phyloP scores from a whole-genome alignment of 2,329 filamentous ascomycete species.

The Botryotinia calthae region DNA sequence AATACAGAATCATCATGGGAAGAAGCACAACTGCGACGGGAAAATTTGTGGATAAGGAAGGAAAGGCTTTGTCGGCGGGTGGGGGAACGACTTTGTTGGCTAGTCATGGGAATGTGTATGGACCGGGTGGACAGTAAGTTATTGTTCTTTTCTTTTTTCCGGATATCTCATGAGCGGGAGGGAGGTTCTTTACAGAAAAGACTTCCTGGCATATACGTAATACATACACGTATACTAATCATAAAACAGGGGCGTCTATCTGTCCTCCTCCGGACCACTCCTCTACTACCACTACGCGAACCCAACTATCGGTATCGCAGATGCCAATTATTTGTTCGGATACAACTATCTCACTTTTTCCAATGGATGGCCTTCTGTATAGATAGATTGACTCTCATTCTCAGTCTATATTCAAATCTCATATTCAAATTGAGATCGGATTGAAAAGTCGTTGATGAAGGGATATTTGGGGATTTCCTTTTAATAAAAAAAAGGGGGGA shows the following conservation, averaged over 20 bases:
- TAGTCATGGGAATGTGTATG: slow-evolving; percentile 60
- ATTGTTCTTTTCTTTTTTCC: not conserved
- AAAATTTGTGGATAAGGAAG: slow-evolving; percentile 55
- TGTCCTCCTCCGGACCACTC: slow-evolving; percentile 6
- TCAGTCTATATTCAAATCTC: not conserved
- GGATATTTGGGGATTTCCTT: too few relatives aligned
- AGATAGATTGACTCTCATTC: not conserved
- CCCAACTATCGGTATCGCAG: slow-evolving; percentile 50
- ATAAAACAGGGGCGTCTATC: slow-evolving; percentile 36
- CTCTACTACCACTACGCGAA: slow-evolving; percentile 63
- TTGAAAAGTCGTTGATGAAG: not conserved
- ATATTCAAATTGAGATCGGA: not conserved
- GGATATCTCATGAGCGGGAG: too few relatives aligned
- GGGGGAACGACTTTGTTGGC: slow-evolving; percentile 62
- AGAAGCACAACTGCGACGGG: slow-evolving; percentile 64
- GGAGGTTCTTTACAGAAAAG: too few relatives aligned
- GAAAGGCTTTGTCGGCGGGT: slow-evolving; percentile 51
- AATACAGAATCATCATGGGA: slow-evolving; percentile 37
- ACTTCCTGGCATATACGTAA: too few relatives aligned
- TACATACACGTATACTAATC: not conserved
- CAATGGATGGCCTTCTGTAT: slow-evolving; percentile 45
- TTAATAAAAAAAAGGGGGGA: too few relatives aligned
- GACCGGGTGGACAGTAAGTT: slow-evolving; percentile 57
- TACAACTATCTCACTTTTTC: slow-evolving; percentile 45
- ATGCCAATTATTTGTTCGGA: slow-evolving; percentile 46